These are phyloP conservation scores for Fusarium cyanostomum DNA, from an alignment of 2,329 filamentous ascomycete species.

Conservation along the genomic window DNA sequence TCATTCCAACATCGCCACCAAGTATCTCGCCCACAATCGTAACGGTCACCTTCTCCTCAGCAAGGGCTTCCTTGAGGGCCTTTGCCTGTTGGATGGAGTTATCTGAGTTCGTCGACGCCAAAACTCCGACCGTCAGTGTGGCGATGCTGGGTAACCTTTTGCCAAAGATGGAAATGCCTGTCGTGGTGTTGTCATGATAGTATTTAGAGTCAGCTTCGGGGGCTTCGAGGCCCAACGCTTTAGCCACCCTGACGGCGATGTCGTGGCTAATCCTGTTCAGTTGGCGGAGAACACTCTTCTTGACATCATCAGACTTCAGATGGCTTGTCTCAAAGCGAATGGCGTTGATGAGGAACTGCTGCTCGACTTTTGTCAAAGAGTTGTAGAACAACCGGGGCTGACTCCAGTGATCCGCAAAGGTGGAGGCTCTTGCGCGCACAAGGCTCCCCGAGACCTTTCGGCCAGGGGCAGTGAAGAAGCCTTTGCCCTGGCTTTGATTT, in stretches of 20 bases:
- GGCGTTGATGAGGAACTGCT: conserved; percentile 77
- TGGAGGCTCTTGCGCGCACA: conserved; percentile 65
- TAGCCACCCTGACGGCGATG: conserved; percentile 70
- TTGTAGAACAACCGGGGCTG: conserved; percentile 80
- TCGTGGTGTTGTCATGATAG: conserved; percentile 76
- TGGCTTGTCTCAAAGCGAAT: conserved; percentile 76
- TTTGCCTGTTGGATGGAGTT: conserved; percentile 59
- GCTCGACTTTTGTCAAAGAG: conserved; percentile 70
- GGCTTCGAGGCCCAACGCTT: conserved; percentile 66
- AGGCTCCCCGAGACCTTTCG: conserved; percentile 64
- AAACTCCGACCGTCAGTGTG: conserved; percentile 70
- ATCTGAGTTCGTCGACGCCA: conserved; percentile 57
- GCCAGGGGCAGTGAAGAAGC: conserved; percentile 74
- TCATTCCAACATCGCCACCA: conserved; percentile 63
- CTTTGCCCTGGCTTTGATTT: conserved; percentile 68
- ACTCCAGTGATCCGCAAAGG: conserved; percentile 77
- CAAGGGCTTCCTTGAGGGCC: conserved; percentile 60
- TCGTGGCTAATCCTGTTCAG: conserved; percentile 76
- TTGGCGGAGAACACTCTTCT: conserved; percentile 72
- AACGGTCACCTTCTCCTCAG: conserved; percentile 62
- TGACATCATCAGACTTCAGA: conserved; percentile 64
- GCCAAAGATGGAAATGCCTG: conserved; percentile 67
- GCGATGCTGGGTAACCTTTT: conserved; percentile 67
- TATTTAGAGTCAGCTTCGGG: conserved; percentile 69
- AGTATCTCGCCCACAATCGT: conserved; percentile 70